Evolutionary conservation across 352 stramenopile genomes (phyloP), one percentile per base, ranked within the genome.

Genomic region (Phytophthora europaea): DNA sequence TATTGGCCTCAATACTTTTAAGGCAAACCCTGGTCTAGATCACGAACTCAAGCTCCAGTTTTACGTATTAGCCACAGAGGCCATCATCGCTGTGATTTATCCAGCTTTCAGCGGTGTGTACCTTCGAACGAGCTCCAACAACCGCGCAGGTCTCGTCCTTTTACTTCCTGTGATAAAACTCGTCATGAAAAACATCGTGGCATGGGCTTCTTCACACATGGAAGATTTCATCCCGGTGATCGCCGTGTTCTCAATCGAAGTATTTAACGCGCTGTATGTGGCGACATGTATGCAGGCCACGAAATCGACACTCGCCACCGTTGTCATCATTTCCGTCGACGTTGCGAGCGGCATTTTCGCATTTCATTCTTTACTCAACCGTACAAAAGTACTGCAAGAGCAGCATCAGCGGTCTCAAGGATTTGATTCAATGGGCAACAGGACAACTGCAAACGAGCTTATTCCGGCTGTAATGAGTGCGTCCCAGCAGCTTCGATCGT

Each of bases 201-300:
- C 71, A 1, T 63, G 62, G 20, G 61, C 60, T 10, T 68, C 45
- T 6, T 36, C 34, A 2, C 65, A 72, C 3, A 57, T 76, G 16
- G 65, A 73, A 52, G 71, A 82, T n/a, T 70, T 65, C 22, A 38
- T 82, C 6, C 71, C 71, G 2, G 67, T 73, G 6, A 63, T 67
- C 2, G 57, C 67, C 1, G 66, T 83, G 16, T 75, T 80, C 28
- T 71, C 73, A 1, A 73, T 82, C 34, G 71, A 82, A 26, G 71
- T 82, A 0, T 82, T 79, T 26, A 76, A 78, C n/a, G 61, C 72
- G 10, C 52, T 82, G 0, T 82, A 80, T 52, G 54, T 72, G 4
- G 61, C 61, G 0, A 67, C 59, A 1, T 75, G 67, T 18, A 78
- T 82, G 72, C 72, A 82, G 50, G 70, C 22, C n/a, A 55, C 64